phyloP scores from a whole-genome alignment of 192 early-diverging fungal genomes.

The Chytriomyces hyalinus region DNA sequence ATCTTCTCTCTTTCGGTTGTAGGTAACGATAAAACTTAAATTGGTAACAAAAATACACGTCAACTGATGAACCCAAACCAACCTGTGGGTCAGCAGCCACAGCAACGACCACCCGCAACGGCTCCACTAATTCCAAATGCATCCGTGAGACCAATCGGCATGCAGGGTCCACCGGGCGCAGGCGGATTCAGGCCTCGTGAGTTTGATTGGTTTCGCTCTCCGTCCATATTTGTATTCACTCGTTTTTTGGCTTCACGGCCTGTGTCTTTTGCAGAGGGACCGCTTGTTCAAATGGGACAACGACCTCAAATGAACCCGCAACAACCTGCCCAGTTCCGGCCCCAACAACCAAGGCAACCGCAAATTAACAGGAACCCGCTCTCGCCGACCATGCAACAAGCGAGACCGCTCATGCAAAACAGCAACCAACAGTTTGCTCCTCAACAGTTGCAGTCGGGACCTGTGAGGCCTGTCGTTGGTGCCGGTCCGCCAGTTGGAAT shows the following conservation, averaged over 20 bases:
- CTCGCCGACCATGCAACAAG: neutral
- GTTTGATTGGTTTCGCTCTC: neutral
- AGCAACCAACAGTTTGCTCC: neutral
- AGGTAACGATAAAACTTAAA: no score
- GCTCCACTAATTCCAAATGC: neutral
- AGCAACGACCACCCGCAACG: conserved; percentile 13
- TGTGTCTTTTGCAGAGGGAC: neutral
- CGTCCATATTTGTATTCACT: neutral
- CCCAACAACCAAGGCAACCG: neutral
- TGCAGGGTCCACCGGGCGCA: conserved; percentile 2
- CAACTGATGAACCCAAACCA: no score
- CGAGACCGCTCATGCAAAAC: neutral
- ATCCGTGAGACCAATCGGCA: neutral
- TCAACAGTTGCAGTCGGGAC: neutral
- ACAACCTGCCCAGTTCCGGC: neutral
- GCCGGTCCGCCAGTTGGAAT: no score
- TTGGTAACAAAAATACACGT: no score
- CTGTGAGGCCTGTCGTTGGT: no score
- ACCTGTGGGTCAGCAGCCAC: neutral
- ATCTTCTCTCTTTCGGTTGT: no score
- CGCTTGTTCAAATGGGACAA: neutral
- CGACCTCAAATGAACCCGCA: neutral
- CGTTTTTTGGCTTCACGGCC: neutral
- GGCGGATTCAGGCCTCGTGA: conserved; percentile 10
- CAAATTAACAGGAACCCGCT: neutral